phyloP scores from a whole-genome alignment of 1,284 basidiomycete species.

The Boletus austroedulis region DNA sequence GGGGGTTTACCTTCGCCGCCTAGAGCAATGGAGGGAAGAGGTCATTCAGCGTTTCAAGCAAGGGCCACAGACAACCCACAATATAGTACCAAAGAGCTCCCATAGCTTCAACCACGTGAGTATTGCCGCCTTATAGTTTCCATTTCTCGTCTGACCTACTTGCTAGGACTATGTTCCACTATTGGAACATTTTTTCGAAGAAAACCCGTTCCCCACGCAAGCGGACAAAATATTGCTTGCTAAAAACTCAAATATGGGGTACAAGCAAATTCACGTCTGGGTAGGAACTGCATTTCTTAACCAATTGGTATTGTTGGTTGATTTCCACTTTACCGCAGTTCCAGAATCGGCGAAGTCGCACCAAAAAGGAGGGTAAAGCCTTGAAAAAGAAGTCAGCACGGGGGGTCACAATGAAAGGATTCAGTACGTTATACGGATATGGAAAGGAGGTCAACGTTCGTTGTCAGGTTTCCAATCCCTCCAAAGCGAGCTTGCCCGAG shows the following conservation, averaged over 20 bases:
- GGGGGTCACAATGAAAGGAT: too few relatives aligned
- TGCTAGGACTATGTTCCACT: constrained; percentile 45
- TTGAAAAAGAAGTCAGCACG: too few relatives aligned
- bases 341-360: too few relatives aligned
- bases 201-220: too few relatives aligned
- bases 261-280: too few relatives aligned
- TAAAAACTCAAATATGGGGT: too few relatives aligned
- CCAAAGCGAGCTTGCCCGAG: background rate
- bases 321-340: too few relatives aligned
- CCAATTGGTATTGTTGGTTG: too few relatives aligned
- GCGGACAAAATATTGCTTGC: too few relatives aligned
- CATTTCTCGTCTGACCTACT: accelerated
- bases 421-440: too few relatives aligned
- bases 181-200: constrained; percentile 41
- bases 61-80: background rate
- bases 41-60: background rate
- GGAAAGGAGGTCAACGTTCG: background rate
- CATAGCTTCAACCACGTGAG: constrained; percentile 13
- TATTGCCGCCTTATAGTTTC: accelerated
- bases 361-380: too few relatives aligned
- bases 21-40: constrained; percentile 9
- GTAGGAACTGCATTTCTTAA: too few relatives aligned
- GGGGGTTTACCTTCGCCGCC: background rate
- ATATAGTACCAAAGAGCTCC: background rate
- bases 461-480: accelerated